A percentile compares a stretch with the other conserved stretches of the same genome.
Evolutionary conservation across 148 eudicot species (phyloP).

Genomic region (Heliamphora exappendiculata): DNA sequence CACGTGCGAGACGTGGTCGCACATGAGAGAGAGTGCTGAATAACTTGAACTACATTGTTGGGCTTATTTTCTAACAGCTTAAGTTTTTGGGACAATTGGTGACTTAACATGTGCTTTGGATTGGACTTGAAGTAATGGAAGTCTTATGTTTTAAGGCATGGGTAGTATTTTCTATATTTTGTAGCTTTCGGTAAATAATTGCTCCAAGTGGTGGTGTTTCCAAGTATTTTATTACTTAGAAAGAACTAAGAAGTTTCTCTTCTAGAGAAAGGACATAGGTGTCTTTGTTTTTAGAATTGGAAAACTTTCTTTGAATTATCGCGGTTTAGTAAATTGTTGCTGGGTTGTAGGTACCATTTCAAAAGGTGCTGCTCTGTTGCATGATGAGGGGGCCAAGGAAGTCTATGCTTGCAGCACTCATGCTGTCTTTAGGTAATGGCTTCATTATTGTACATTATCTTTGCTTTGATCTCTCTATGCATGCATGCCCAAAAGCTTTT

Average conservation of each 20-base stretch:
- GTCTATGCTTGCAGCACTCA: constrained; percentile 73
- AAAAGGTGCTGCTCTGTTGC: constrained; percentile 60
- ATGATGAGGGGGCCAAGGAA: constrained; percentile 62
- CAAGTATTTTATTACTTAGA: not conserved
- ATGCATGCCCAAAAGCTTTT: not conserved
- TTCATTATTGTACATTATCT: not conserved
- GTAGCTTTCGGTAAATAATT: not conserved
- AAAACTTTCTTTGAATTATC: not conserved
- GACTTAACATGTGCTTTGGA: too few relatives aligned
- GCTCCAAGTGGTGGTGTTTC: not conserved
- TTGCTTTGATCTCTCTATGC: constrained; percentile 3
- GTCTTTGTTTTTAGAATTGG: not conserved
- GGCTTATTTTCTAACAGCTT: too few relatives aligned
- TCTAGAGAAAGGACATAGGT: not conserved
- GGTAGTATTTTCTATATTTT: not conserved
- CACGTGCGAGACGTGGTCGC: too few relatives aligned
- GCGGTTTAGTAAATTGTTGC: not conserved
- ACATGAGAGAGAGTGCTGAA: too few relatives aligned
- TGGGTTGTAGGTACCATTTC: constrained; percentile 47
- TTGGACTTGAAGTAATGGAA: not conserved
- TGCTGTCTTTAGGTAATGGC: constrained; percentile 58
- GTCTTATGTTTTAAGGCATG: not conserved
- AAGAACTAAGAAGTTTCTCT: not conserved
- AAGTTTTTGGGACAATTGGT: too few relatives aligned
- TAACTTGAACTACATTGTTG: too few relatives aligned